Base-by-base conservation (phyloP, 78 protist genomes). In the Capsaspora owczarzaki region DNA sequence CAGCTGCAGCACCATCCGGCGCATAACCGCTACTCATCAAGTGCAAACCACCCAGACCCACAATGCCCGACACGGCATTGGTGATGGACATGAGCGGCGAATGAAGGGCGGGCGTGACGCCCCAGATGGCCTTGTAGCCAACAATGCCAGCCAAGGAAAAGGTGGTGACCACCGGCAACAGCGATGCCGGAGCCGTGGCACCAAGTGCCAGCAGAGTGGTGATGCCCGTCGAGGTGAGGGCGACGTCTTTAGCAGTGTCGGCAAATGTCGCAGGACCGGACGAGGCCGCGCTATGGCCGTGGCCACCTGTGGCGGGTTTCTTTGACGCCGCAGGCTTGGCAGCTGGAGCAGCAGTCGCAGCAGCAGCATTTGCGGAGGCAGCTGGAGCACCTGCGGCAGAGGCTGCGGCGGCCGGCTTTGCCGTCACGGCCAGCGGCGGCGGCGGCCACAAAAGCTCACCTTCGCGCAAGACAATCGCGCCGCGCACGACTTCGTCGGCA, bases 21-120 rank as follows among this genome's bases (percentile, higher is more conserved):
- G 80, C 27, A 31, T 68, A 33, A 14, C 86, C 88, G 68, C 89
- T 84, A 31, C 89, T 87, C 46, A 86, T 60, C 40, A 56, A 82
- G 89, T 80, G 40, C 76, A 97, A 41, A 38, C 99, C 99, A 8
- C 98, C 98, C 35, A 91, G 86, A 2, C 92, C 93, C 5, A 95
- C 91, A 76, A 97, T 87, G 72, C 99, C 99, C 31, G 96, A 91
- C 75, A 98, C 84, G 71, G 99, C 99, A 84, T 98, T 98, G 76
- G 98, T 98, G 51, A 94, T 93, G 0, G 96, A 70, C 98, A 98
- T 96, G 33, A 98, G 88, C 20, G 99, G 99, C 29, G 98, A 77
- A 87, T 98, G 99, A 23, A 98, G 96, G 0, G 99, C 91, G 25
- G 97, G 98, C 66, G 94, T 81, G 19, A 98, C 99, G 41, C 93